These are phyloP conservation scores for Diaporthe sp. DNA, from an alignment of 2,329 filamentous ascomycete species.

Conservation along the genomic window DNA sequence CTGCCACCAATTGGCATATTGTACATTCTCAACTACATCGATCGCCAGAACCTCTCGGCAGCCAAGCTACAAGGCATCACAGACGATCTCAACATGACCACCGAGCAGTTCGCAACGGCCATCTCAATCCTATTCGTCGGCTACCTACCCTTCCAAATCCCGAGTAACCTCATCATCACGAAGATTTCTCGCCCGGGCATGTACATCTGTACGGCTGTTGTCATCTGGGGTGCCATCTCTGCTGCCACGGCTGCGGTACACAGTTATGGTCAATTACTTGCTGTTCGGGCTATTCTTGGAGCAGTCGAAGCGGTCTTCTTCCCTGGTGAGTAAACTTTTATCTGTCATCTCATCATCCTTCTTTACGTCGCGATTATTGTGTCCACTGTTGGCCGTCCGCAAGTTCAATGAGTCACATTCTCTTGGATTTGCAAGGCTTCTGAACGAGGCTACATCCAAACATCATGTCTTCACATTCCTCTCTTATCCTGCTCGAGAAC, in stretches of 20 bases:
- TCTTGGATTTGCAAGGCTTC: not conserved
- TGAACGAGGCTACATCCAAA: not conserved
- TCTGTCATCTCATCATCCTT: not conserved
- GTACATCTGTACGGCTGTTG: conserved; percentile 49
- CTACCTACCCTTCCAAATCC: conserved; percentile 59
- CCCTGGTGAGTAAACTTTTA: conserved; percentile 46
- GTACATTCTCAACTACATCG: conserved; percentile 58
- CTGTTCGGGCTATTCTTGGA: conserved; percentile 54
- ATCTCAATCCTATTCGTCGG: conserved; percentile 62
- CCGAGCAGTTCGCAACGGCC: conserved; percentile 54
- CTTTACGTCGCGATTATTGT: not conserved
- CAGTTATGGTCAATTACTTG: conserved; percentile 51
- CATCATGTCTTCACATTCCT: not conserved
- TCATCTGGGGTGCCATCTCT: conserved; percentile 51
- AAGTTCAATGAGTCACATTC: not conserved
- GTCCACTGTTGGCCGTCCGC: not conserved
- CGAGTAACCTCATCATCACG: conserved; percentile 48
- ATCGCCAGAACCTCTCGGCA: conserved; percentile 54
- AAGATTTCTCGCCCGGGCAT: conserved; percentile 44
- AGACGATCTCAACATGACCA: conserved; percentile 55
- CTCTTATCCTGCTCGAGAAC: no score
- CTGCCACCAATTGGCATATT: conserved; percentile 50
- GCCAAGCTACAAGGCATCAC: conserved; percentile 58
- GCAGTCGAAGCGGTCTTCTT: conserved; percentile 53
- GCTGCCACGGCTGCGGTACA: conserved; percentile 53